A percentile compares a stretch with the other conserved stretches of the same genome.
phyloP scores from a whole-genome alignment of 2,329 filamentous ascomycete species.

The Orbilia quercus region DNA sequence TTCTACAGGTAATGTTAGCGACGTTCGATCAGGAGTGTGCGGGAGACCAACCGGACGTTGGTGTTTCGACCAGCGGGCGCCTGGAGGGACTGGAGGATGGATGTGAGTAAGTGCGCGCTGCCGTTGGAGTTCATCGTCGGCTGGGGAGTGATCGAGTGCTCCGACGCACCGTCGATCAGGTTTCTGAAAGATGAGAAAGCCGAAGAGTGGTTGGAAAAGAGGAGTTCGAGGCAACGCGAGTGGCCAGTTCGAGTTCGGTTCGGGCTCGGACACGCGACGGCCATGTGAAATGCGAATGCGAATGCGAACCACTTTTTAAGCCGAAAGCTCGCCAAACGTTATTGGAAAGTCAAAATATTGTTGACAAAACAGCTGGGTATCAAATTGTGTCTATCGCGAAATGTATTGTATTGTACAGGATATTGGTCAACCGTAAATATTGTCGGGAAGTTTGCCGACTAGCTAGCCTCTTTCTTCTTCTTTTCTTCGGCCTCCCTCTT shows the following conservation, averaged over 20 bases:
- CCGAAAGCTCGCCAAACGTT: constrained; percentile 35
- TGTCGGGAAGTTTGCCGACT: constrained; percentile 23
- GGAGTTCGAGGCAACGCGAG: constrained; percentile 30
- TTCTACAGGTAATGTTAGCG: constrained; percentile 31
- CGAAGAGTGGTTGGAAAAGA: constrained; percentile 10
- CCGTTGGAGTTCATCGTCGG: constrained; percentile 47
- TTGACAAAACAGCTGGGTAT: constrained; percentile 27
- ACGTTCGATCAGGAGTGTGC: neutral
- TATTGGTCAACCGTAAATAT: neutral
- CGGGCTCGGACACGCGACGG: constrained; percentile 46
- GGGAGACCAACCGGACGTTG: constrained; percentile 41
- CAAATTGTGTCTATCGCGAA: constrained; percentile 38
- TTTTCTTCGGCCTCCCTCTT: constrained; percentile 79
- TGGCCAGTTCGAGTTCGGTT: constrained; percentile 35
- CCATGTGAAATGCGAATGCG: constrained; percentile 49
- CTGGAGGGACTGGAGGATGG: constrained; percentile 49
- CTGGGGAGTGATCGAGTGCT: constrained; percentile 4
- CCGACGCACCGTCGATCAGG: constrained; percentile 18
- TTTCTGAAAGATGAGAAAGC: neutral
- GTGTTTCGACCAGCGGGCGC: constrained; percentile 48
- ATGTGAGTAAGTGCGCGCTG: constrained; percentile 48
- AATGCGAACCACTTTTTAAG: constrained; percentile 18
- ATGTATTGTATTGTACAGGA: constrained; percentile 39
- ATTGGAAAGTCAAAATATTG: constrained; percentile 3
- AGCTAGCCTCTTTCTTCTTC: constrained; percentile 67